Evolutionary conservation across 768 basidiomycete species (phyloP), one percentile per base, ranked within the genome.

Genomic region (Tricholoma terreum): DNA sequence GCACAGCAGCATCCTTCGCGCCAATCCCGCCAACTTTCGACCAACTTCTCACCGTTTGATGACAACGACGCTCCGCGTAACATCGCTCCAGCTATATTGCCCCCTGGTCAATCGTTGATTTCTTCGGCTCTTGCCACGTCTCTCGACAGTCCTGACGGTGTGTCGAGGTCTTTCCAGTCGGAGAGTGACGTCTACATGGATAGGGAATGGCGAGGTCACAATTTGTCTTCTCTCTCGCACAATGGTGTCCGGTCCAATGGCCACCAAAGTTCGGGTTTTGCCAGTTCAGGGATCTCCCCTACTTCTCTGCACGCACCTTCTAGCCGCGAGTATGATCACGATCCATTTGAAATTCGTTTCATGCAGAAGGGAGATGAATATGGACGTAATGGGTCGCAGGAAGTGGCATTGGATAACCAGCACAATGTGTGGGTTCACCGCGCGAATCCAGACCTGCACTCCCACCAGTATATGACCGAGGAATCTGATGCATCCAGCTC

Each of bases 121-220:
- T 82, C 86, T 33, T 77, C 79, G 48, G 77, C 79, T 64, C 72
- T 86, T 27, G 80, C 84, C 60, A 73, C 78, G 52, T 82, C 85
- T 21, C 71, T 86, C 24, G 82, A 84, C 52, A 70, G 66, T 40
- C 58, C 57, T 27, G 76, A 75, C 49, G 71, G 70, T 15, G 62
- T 78, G 17, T 70, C 79, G 6, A 69, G 78, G 50, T 79, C 78
- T 10, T 80, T 81, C 73, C 79, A 80, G 62, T 78, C 80, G 5
- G 83, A 84, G 27, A 78, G 70, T 58, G 83, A 85, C 64, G 69
- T 76, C 1, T 77, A 77, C 60, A 59, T 82, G 58, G 82, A 80
- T 35, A 77, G 73, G 50, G 81, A 83, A 58, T 84, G 84, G 80
- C 78, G 78, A 43, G 58, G 61, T 56, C 54, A 61, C 27, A 36